phyloP scores from a whole-genome alignment of 73 alveolate species.

The Stentor roeselii region DNA sequence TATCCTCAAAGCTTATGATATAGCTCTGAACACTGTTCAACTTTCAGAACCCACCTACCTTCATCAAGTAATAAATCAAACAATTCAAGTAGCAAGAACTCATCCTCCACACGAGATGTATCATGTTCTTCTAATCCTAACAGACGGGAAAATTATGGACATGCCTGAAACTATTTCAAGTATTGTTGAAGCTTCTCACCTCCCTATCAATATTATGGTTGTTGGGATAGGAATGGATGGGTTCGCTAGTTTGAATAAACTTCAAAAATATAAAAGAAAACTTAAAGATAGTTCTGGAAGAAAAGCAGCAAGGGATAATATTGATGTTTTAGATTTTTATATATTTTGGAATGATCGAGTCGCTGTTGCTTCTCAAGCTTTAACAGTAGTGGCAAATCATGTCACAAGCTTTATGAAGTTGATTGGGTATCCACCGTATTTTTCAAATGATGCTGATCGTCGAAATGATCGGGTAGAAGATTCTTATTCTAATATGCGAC shows the following conservation, averaged over 20 bases:
- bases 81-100: conserved; percentile 49
- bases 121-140: conserved; percentile 78
- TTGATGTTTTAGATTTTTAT: conserved; percentile 52
- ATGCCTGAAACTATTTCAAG: conserved; percentile 63
- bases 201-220: conserved; percentile 79
- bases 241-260: conserved; percentile 60
- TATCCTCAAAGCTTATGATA: conserved; percentile 53
- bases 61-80: conserved; percentile 56
- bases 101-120: conserved; percentile 45
- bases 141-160: conserved; percentile 96
- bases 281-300: conserved; percentile 55
- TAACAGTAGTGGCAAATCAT: not conserved
- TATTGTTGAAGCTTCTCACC: conserved; percentile 65
- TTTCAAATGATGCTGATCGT: too few relatives aligned
- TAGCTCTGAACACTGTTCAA: conserved; percentile 42
- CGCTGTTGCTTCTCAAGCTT: conserved; percentile 52
- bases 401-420: not conserved
- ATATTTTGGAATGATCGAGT: not conserved
- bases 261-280: conserved; percentile 85
- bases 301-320: conserved; percentile 64
- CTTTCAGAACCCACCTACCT: conserved; percentile 72
- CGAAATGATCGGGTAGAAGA: too few relatives aligned
- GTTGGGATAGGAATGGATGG: conserved; percentile 84
- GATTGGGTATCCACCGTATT: not conserved
- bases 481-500: too few relatives aligned